These are phyloP conservation scores for Santalum album DNA, from an alignment of 164 flowering plant genomes.

Conservation along the genomic window DNA sequence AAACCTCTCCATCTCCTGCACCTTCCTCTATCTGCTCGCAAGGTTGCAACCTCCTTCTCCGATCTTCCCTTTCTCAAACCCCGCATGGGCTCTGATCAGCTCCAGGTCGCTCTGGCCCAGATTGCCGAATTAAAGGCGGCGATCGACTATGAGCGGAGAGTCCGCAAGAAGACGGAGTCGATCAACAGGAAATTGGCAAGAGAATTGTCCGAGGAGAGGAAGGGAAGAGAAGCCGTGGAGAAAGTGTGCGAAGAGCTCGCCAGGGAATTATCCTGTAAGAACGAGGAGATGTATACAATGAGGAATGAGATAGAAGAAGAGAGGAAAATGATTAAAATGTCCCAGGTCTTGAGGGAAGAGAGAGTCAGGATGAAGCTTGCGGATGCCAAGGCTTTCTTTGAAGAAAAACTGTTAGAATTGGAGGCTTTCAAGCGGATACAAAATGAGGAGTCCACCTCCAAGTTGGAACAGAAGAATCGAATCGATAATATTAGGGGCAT, in stretches of 20 bases:
- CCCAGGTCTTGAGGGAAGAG: constrained; percentile 66
- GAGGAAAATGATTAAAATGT: constrained; percentile 56
- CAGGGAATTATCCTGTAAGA: constrained; percentile 24
- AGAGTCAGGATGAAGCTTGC: constrained; percentile 72
- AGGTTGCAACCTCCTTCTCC: constrained; percentile 43
- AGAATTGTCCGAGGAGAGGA: constrained; percentile 44
- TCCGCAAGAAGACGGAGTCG: constrained; percentile 43
- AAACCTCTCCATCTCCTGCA: constrained; percentile 19
- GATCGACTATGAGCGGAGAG: constrained; percentile 42
- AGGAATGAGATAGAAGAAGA: constrained; percentile 54
- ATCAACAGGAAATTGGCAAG: constrained; percentile 33
- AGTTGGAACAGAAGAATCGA: constrained; percentile 2
- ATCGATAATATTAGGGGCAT: constrained; percentile 1
- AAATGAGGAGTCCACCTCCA: constrained; percentile 5
- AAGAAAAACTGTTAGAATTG: constrained; percentile 42
- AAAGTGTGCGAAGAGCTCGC: constrained; percentile 41
- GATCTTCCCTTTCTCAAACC: constrained; percentile 40
- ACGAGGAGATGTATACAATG: constrained; percentile 27
- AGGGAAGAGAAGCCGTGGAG: constrained; percentile 36
- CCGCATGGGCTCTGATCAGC: constrained; percentile 39
- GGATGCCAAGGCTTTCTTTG: constrained; percentile 46
- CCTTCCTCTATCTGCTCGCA: constrained; percentile 33
- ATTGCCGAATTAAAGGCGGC: constrained; percentile 42
- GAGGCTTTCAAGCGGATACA: constrained; percentile 15
- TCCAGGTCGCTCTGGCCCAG: constrained; percentile 35